These are phyloP conservation scores for Tuber microsphaerosporum DNA, from an alignment of 495 filamentous ascomycete species.

Conservation along the genomic window DNA sequence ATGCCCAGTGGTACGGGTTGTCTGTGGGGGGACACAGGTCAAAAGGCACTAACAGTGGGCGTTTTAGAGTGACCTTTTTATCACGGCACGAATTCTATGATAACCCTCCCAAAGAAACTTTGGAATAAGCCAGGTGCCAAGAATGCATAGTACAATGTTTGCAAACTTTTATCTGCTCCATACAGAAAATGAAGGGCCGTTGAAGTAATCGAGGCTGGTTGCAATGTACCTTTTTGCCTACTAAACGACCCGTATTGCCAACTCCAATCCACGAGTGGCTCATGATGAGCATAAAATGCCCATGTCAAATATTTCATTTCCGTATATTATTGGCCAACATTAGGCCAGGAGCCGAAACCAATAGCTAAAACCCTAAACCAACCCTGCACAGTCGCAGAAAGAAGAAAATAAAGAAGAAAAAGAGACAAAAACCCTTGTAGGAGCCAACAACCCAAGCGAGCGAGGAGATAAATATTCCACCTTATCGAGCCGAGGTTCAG, in stretches of 20 bases:
- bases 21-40: too few species aligned
- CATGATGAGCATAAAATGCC: not conserved
- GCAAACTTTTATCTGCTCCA: too few species aligned
- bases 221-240: too few species aligned
- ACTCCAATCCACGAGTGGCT: not conserved
- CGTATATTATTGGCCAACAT: not conserved
- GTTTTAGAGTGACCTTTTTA: too few species aligned
- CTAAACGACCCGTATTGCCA: not conserved
- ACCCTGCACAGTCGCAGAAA: not conserved
- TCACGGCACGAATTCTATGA: too few species aligned
- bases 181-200: too few species aligned
- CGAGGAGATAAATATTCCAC: not conserved
- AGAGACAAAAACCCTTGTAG: not conserved
- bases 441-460: not conserved
- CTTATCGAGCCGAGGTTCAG: not conserved
- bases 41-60: too few species aligned
- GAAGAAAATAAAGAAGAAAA: not conserved
- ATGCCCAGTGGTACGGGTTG: not conserved
- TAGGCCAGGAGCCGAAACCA: not conserved
- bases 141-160: too few species aligned
- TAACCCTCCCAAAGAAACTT: too few species aligned
- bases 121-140: too few species aligned
- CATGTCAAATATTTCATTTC: not conserved
- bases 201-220: too few species aligned
- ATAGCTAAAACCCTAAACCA: not conserved